Percentiles rank a stretch among this genome's conserved stretches.
These are phyloP conservation scores for Fusarium equiseti DNA, from an alignment of 2,329 filamentous ascomycete species.

Conservation along the genomic window DNA sequence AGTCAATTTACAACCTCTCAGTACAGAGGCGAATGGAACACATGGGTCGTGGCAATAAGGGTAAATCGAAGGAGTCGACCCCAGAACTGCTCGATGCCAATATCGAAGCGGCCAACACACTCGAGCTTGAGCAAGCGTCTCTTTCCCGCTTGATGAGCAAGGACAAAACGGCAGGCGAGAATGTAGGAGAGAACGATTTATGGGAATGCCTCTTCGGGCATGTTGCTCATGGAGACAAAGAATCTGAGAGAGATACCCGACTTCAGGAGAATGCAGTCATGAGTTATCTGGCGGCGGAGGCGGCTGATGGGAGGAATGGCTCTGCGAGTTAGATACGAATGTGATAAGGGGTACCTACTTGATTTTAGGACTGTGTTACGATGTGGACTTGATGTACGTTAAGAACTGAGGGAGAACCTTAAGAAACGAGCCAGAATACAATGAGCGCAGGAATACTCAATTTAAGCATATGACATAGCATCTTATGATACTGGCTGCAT, in stretches of 20 bases:
- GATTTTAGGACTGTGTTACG: not conserved
- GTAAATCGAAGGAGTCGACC: slow-evolving; percentile 56
- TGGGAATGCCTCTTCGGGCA: slow-evolving; percentile 90
- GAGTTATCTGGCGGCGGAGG: slow-evolving; percentile 60
- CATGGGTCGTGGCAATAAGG: slow-evolving; percentile 63
- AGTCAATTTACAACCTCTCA: slow-evolving; percentile 89
- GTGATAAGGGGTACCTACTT: not conserved
- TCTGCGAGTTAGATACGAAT: slow-evolving; percentile 1
- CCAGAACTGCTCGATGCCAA: slow-evolving; percentile 67
- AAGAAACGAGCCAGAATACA: not conserved
- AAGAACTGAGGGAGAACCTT: not conserved
- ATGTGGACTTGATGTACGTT: not conserved
- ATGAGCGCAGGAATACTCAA: not conserved
- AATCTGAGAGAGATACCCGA: slow-evolving; percentile 43
- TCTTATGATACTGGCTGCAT: not conserved
- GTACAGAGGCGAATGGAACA: slow-evolving; percentile 83
- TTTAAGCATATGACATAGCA: not conserved
- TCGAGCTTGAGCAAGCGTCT: slow-evolving; percentile 81
- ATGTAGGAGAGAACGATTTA: slow-evolving; percentile 81
- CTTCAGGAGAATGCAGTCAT: slow-evolving; percentile 53
- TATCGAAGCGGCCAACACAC: slow-evolving; percentile 85
- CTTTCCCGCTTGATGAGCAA: slow-evolving; percentile 78
- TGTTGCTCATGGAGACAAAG: slow-evolving; percentile 52
- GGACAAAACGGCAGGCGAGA: slow-evolving; percentile 79
- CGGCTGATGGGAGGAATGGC: slow-evolving; percentile 54